Evolutionary conservation across 768 basidiomycete genomes (phyloP).

Genomic region (Boletales sp.): DNA sequence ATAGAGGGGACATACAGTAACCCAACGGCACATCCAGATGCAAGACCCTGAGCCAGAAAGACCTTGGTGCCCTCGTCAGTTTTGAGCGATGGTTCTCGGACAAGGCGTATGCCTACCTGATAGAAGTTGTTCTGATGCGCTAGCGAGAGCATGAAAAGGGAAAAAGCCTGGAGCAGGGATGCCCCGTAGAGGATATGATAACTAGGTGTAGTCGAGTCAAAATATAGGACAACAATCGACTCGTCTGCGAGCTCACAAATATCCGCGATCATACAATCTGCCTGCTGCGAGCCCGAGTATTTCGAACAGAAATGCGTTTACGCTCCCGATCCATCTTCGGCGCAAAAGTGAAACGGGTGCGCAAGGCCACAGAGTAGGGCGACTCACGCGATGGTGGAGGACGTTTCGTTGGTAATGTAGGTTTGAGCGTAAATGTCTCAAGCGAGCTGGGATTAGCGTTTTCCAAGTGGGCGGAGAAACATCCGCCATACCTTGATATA

Average conservation of each 20-base stretch:
- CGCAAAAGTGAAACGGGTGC: neutral
- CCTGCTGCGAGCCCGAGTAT: conserved; percentile 45
- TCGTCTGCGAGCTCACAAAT: conserved; percentile 36
- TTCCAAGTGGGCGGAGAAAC: neutral
- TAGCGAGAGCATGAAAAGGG: conserved; percentile 46
- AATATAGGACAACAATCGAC: neutral
- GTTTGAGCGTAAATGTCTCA: conserved; percentile 38
- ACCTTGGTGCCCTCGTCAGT: conserved; percentile 30
- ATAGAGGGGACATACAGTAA: conserved; percentile 46
- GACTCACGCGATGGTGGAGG: conserved; percentile 40
- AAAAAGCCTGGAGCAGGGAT: conserved; percentile 27
- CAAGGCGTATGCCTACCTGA: conserved; percentile 28
- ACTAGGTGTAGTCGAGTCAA: conserved; percentile 8
- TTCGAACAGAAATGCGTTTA: conserved; percentile 45
- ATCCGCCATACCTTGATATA: conserved; percentile 36
- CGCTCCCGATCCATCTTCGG: conserved; percentile 44
- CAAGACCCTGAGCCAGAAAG: conserved; percentile 51
- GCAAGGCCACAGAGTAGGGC: neutral
- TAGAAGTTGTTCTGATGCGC: conserved; percentile 40
- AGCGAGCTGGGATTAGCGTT: neutral
- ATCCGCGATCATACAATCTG: conserved; percentile 49
- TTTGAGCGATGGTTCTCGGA: too few relatives aligned
- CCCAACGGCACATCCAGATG: conserved; percentile 46
- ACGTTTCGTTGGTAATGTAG: conserved; percentile 34
- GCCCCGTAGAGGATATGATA: conserved; percentile 27